Conservation (phyloP, 1,284 basidiomycete genomes). For the Trametes pubescens region DNA sequence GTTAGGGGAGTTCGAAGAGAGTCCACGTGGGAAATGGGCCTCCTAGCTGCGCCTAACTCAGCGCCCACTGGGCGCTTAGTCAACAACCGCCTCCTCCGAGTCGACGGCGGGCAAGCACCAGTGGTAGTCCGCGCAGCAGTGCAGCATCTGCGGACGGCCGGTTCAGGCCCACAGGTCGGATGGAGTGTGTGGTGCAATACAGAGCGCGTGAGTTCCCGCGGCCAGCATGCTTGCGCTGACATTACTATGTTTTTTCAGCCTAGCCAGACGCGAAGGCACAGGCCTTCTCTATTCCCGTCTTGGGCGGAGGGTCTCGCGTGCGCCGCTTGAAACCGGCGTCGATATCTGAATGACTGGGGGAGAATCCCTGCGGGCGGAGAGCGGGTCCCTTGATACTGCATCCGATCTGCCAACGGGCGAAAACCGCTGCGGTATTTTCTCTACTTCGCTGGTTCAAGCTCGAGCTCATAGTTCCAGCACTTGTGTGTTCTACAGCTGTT, state of each 20-base stretch:
- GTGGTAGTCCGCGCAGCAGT: constrained; percentile 17
- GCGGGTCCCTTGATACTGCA: no score
- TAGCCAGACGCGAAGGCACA: constrained; percentile 3
- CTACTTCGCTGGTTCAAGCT: no score
- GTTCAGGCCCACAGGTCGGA: background rate
- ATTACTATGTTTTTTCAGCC: constrained; percentile 15
- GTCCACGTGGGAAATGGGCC: constrained; percentile 38
- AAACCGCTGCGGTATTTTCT: no score
- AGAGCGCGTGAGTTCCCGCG: constrained; percentile 7
- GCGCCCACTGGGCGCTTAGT: constrained; percentile 31
- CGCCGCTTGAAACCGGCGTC: background rate
- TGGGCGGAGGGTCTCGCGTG: background rate
- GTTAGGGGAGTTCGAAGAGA: constrained; percentile 37
- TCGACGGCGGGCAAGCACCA: background rate
- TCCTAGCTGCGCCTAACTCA: constrained; percentile 16
- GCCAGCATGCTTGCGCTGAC: background rate
- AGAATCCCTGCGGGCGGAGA: no score
- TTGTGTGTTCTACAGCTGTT: background rate
- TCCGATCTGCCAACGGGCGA: no score
- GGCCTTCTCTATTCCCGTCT: constrained; percentile 14
- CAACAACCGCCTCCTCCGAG: constrained; percentile 23
- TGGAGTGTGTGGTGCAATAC: constrained; percentile 11
- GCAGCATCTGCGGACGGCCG: constrained; percentile 11
- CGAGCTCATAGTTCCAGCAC: no score
- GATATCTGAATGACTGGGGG: no score